These are phyloP conservation scores for Ophidiomyces ophidiicola DNA, from an alignment of 2,329 filamentous ascomycete species.

Conservation along the genomic window DNA sequence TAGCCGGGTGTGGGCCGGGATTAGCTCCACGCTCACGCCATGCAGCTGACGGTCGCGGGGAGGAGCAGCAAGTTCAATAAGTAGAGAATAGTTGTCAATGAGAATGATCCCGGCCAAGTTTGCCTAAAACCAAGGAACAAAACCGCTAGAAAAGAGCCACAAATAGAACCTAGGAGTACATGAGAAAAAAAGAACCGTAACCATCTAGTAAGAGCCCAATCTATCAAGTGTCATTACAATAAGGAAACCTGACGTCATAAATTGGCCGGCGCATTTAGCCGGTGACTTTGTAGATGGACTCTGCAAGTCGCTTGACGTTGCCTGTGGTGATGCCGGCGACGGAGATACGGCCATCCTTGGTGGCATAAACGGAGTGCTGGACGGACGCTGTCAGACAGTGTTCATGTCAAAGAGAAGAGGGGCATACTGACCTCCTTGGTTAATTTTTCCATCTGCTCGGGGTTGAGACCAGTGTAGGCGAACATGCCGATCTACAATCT, in stretches of 20 bases:
- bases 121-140: too few relatives aligned
- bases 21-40: too few relatives aligned
- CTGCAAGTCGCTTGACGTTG: slow-evolving; percentile 40
- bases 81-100: too few relatives aligned
- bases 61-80: too few relatives aligned
- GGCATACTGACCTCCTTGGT: slow-evolving; percentile 58
- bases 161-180: neutral
- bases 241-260: neutral
- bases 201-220: slow-evolving; percentile 2
- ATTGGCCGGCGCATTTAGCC: slow-evolving; percentile 26
- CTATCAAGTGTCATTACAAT: neutral
- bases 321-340: slow-evolving; percentile 39
- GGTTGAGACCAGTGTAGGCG: slow-evolving; percentile 84
- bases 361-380: slow-evolving; percentile 87
- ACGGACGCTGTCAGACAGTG: neutral
- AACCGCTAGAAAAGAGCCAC: neutral
- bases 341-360: slow-evolving; percentile 53
- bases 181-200: neutral
- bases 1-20: too few relatives aligned
- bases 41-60: too few relatives aligned
- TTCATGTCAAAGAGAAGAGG: neutral
- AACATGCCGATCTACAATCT: slow-evolving; percentile 80
- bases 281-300: slow-evolving; percentile 41
- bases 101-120: too few relatives aligned
- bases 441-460: slow-evolving; percentile 81